These are phyloP conservation scores for Herpetomonas muscarum DNA, from an alignment of 208 protist genomes.

Conservation along the genomic window DNA sequence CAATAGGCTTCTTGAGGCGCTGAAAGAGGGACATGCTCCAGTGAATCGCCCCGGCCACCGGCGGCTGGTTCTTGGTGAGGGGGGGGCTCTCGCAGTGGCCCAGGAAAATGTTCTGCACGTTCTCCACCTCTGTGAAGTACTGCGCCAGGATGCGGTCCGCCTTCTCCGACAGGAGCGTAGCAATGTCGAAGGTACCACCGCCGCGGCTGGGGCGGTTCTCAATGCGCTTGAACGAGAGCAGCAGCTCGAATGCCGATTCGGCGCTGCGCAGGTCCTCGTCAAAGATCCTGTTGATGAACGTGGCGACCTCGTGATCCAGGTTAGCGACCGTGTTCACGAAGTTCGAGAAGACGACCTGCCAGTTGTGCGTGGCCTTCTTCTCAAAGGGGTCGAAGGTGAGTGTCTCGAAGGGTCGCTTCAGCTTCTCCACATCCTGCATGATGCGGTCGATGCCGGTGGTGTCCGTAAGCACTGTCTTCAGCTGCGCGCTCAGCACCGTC, in stretches of 20 bases:
- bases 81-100: constrained; percentile 89
- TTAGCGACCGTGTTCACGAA: constrained; percentile 91
- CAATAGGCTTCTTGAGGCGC: constrained; percentile 95
- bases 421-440: constrained; percentile 89
- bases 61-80: constrained; percentile 96
- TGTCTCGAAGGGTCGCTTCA: constrained; percentile 94
- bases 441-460: constrained; percentile 95
- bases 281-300: constrained; percentile 98
- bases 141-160: constrained; percentile 94
- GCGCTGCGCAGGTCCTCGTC: constrained; percentile 96
- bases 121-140: constrained; percentile 92
- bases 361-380: constrained; percentile 84
- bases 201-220: constrained; percentile 70
- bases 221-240: constrained; percentile 96
- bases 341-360: constrained; percentile 89
- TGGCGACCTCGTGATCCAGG: constrained; percentile 93
- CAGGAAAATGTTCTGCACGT: constrained; percentile 91
- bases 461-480: constrained; percentile 97
- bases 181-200: constrained; percentile 83
- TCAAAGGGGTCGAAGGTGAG: constrained; percentile 97
- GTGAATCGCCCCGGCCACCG: constrained; percentile 95
- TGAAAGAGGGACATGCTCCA: constrained; percentile 97
- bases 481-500: constrained; percentile 95
- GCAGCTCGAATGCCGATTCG: constrained; percentile 96
- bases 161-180: constrained; percentile 93